These are phyloP conservation scores for Talaromyces marneffei DNA, from an alignment of 2,329 filamentous ascomycete genomes.

Conservation along the genomic window DNA sequence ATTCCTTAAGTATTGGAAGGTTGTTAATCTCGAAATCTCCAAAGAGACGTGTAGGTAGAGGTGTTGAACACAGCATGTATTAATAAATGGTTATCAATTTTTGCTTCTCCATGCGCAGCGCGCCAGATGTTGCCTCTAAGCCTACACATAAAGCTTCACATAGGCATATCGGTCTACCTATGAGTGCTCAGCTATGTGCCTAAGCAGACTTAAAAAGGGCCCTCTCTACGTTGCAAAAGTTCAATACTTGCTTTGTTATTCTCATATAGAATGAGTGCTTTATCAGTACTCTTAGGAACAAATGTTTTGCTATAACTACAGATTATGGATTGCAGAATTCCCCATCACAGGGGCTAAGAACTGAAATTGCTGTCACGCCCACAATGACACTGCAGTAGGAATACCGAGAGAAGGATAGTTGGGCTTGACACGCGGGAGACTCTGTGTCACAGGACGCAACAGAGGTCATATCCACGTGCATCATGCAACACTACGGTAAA, in stretches of 20 bases:
- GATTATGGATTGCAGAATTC: neutral
- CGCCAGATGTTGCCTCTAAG: neutral
- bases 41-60: neutral
- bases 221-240: neutral
- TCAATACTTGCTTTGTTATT: neutral
- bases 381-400: neutral
- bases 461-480: neutral
- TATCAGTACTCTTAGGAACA: neutral
- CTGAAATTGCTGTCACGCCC: neutral
- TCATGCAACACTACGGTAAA: neutral
- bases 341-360: neutral
- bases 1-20: neutral
- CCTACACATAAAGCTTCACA: neutral
- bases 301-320: neutral
- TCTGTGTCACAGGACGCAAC: neutral
- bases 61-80: neutral
- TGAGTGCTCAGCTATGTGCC: neutral
- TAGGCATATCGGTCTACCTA: neutral
- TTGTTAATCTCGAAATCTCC: neutral
- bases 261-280: neutral
- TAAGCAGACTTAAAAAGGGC: neutral
- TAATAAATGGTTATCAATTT: neutral
- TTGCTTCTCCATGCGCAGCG: neutral
- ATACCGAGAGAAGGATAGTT: neutral
- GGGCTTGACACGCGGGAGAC: neutral